Evolutionary conservation across 805 yeast genomes (phyloP).

Genomic region (Debaryomyces prosopidis): DNA sequence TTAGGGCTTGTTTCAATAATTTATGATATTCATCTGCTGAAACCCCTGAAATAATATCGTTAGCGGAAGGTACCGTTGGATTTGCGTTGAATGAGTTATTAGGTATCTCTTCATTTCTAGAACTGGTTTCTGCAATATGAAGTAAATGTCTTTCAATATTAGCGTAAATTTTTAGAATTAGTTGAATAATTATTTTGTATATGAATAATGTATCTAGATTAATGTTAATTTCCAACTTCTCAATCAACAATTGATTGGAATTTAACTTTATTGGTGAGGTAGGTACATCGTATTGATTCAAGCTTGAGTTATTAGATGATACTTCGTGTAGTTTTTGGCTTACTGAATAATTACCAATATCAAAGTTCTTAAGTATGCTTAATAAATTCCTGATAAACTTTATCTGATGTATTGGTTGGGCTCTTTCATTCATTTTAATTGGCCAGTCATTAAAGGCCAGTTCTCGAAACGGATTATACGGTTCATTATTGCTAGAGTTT

Average conservation of each 20-base stretch:
- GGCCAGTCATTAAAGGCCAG: neutral
- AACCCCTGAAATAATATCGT: conserved; percentile 17
- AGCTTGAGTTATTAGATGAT: conserved; percentile 9
- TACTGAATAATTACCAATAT: conserved; percentile 26
- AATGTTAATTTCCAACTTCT: conserved; percentile 45
- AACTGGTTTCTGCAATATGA: neutral
- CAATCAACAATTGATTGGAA: conserved; percentile 42
- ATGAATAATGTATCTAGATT: conserved; percentile 39
- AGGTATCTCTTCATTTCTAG: neutral
- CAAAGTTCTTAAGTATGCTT: conserved; percentile 38
- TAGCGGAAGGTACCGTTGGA: conserved; percentile 37
- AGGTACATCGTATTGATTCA: conserved; percentile 10
- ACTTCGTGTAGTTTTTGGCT: conserved; percentile 6
- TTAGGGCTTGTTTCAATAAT: conserved; percentile 25
- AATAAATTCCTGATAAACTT: conserved; percentile 35
- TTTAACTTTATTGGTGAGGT: conserved; percentile 40
- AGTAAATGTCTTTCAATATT: conserved; percentile 26
- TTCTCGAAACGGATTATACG: conserved; percentile 8
- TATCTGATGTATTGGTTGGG: conserved; percentile 30
- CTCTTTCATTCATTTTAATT: neutral
- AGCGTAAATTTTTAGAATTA: conserved; percentile 26
- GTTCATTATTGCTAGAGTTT: conserved; percentile 3
- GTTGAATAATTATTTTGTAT: conserved; percentile 32
- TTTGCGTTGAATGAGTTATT: conserved; percentile 13
- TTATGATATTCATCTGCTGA: conserved; percentile 33